phyloP scores from a whole-genome alignment of 208 protist genomes.

The Porcisia deanei region DNA sequence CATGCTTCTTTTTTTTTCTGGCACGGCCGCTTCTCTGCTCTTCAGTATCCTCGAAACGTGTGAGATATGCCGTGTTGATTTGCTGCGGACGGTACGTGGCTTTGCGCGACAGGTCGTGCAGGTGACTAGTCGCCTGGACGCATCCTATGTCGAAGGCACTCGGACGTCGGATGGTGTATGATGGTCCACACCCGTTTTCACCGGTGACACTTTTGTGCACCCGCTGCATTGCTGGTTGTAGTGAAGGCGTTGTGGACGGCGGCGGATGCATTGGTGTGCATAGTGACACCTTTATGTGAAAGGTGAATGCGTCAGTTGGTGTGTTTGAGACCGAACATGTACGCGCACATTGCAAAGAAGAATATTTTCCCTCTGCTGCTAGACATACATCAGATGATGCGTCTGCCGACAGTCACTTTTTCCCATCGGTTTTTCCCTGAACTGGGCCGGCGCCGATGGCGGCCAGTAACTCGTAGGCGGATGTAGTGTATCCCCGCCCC shows the following conservation, averaged over 20 bases:
- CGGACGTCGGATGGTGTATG: neutral
- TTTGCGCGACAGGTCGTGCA: neutral
- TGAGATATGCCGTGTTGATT: neutral
- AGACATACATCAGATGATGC: neutral
- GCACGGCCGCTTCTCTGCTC: neutral
- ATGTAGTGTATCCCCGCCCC: neutral
- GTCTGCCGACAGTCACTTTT: neutral
- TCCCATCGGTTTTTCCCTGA: constrained; percentile 1
- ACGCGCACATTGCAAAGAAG: neutral
- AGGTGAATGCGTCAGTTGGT: neutral
- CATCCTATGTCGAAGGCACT: neutral
- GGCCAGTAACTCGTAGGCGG: neutral
- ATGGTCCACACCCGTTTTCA: neutral
- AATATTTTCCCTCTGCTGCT: neutral
- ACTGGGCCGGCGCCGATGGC: neutral
- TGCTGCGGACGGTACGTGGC: neutral
- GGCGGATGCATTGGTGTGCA: neutral
- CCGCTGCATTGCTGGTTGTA: neutral
- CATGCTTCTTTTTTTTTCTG: neutral
- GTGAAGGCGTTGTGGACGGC: neutral
- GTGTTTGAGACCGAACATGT: neutral
- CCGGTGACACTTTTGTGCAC: neutral
- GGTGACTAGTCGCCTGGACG: neutral
- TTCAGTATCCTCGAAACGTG: neutral
- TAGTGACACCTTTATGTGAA: neutral